These are phyloP conservation scores for Komagataella ulmi DNA, from an alignment of 805 yeast genomes.

Conservation along the genomic window DNA sequence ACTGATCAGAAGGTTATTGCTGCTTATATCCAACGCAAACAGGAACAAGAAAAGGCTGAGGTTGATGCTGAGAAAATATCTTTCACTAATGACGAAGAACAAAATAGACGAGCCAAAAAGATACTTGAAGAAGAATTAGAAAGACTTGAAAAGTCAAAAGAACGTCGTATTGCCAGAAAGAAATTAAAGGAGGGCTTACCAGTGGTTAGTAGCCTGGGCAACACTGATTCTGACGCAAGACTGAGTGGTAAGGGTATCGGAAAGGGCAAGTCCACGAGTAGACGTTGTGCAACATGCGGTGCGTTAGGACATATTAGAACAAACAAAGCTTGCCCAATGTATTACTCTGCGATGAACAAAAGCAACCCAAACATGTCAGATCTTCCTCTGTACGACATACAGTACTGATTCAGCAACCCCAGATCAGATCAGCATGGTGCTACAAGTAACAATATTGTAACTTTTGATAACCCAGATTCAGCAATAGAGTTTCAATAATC, in stretches of 20 bases:
- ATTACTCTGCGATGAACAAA: constrained; percentile 11
- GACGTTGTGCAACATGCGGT: constrained; percentile 93
- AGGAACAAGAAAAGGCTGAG: constrained; percentile 25
- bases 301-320: constrained; percentile 92
- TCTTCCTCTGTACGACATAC: not conserved
- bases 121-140: constrained; percentile 76
- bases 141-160: constrained; percentile 67
- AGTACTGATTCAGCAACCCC: too few relatives aligned
- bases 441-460: too few relatives aligned
- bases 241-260: constrained; percentile 58
- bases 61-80: constrained; percentile 61
- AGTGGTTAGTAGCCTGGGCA: constrained; percentile 16
- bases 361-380: not conserved
- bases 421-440: too few relatives aligned
- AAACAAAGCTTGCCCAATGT: constrained; percentile 84
- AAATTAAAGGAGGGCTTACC: constrained; percentile 25
- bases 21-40: constrained; percentile 57
- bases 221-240: constrained; percentile 21
- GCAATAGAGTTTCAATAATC: too few relatives aligned
- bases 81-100: constrained; percentile 75
- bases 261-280: constrained; percentile 56
- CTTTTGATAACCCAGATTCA: too few relatives aligned
- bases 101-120: constrained; percentile 63
- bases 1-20: constrained; percentile 80
- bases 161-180: constrained; percentile 46